phyloP scores from a whole-genome alignment of 768 basidiomycete genomes.

The Boletus rubescentipes region DNA sequence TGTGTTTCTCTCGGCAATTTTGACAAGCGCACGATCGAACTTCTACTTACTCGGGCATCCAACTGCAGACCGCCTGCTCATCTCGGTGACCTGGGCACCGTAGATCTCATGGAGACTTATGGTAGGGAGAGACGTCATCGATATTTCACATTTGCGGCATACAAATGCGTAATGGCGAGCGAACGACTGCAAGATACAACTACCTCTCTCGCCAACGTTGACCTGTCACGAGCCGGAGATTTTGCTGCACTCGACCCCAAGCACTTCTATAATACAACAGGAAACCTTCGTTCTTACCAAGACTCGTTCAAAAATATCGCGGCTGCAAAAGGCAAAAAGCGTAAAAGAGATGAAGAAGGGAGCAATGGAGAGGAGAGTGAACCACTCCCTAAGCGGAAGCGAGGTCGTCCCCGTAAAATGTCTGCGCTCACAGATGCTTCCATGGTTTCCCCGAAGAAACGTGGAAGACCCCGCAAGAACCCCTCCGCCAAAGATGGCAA shows the following conservation, averaged over 20 bases:
- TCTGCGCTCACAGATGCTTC: constrained; percentile 7
- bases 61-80: constrained; percentile 65
- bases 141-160: constrained; percentile 75
- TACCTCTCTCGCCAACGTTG: constrained; percentile 43
- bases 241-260: constrained; percentile 46
- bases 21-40: constrained; percentile 80
- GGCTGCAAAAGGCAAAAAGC: constrained; percentile 27
- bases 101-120: constrained; percentile 73
- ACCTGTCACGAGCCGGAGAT: constrained; percentile 51
- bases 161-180: constrained; percentile 56
- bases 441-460: constrained; percentile 30
- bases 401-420: constrained; percentile 55
- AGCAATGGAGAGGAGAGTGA: constrained; percentile 20
- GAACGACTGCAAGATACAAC: constrained; percentile 62
- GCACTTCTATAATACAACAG: constrained; percentile 55
- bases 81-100: constrained; percentile 67
- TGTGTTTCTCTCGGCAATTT: constrained; percentile 62
- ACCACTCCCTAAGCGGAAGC: constrained; percentile 39
- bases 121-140: constrained; percentile 86
- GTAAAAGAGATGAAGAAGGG: constrained; percentile 29
- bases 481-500: constrained; percentile 2
- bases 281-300: constrained; percentile 44
- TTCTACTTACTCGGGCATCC: constrained; percentile 70
- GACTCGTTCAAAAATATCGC: constrained; percentile 45
- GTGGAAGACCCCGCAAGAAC: constrained; percentile 36